Base-by-base conservation (phyloP, 164 flowering plant species). In the Litsea cubeba region DNA sequence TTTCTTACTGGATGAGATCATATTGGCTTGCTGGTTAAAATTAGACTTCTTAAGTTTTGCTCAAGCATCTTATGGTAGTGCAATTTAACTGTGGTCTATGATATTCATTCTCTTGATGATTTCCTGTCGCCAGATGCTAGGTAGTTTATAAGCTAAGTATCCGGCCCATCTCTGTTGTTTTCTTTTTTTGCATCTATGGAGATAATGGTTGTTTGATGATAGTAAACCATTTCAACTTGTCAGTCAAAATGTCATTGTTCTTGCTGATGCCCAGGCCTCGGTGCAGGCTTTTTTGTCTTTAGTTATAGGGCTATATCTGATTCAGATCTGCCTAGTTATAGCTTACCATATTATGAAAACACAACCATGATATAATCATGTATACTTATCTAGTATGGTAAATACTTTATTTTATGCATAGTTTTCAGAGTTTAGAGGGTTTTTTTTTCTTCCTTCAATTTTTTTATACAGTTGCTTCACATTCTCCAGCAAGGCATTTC, bases 401-500 rank as follows among this genome's bases (percentile, higher is more conserved):
- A 14, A 30, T 35, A 5, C 17, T 12, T 68, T 22, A 49, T 18
- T 65, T 69, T 35, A 65, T 58, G 62, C 22, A 18, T 3, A 40
- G 54, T 40, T 40, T 40, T 7, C 10, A 8, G 10, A 40, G 46
- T 40, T 0, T 8, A 40, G 46, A 40, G 46, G 32, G 32, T 71
- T 12, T 15, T 46, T 65, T 76, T 62, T 3, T 75, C 71, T 85
- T 71, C 87, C 92, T 98, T 97, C 87, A 93, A 92, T 78, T 95
- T 93, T 78, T 95, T 72, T 79, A 91, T 78, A 89, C 87, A 73
- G 97, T 95, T 77, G 89, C 99, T 76, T 88, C 99, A 51, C 85
- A 70, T 50, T 93, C 99, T 62, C 97, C 98, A 79, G 87, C 97
- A 63, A 90, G 85, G 79, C 98, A 94, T 88, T 93, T 94, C 79